Conservation (phyloP, 805 yeast genomes). For the Tetrapisispora namnaoensis region DNA sequence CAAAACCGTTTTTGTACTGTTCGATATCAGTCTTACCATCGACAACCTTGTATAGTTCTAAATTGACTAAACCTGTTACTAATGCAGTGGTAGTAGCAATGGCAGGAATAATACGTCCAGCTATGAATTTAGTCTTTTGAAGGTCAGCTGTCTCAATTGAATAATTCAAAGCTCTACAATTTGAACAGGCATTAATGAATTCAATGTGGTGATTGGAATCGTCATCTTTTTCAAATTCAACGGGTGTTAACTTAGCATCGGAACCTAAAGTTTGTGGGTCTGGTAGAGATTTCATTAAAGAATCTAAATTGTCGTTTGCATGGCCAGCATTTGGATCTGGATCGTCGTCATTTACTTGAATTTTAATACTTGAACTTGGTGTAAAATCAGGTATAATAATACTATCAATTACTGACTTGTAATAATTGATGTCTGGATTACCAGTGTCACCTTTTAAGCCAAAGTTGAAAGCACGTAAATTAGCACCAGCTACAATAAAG, state of each 20-base stretch:
- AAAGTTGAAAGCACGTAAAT: conserved; percentile 79
- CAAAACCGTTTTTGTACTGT: conserved; percentile 84
- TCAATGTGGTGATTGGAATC: conserved; percentile 95
- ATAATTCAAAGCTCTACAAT: conserved; percentile 89
- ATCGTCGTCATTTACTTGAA: conserved; percentile 79
- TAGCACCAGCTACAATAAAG: conserved; percentile 83
- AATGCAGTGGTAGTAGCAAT: conserved; percentile 98
- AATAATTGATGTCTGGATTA: conserved; percentile 38
- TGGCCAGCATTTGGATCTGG: conserved; percentile 68
- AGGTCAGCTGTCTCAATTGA: conserved; percentile 81
- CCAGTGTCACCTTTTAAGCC: conserved; percentile 70
- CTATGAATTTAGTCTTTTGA: conserved; percentile 88
- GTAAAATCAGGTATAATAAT: conserved; percentile 52
- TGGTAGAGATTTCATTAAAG: conserved; percentile 72
- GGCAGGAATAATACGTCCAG: conserved; percentile 97
- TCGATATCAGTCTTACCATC: conserved; percentile 69
- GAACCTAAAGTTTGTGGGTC: conserved; percentile 71
- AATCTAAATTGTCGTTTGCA: conserved; percentile 53
- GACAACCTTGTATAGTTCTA: conserved; percentile 85
- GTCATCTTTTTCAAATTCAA: conserved; percentile 96
- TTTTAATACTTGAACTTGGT: conserved; percentile 67
- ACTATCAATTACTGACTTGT: conserved; percentile 42
- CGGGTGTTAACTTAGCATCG: conserved; percentile 80
- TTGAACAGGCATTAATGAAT: conserved; percentile 91
- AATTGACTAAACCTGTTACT: conserved; percentile 88